Evolutionary conservation across 1,284 basidiomycete genomes (phyloP), one percentile per base, ranked within the genome.

Genomic region (Tilletia indica): DNA sequence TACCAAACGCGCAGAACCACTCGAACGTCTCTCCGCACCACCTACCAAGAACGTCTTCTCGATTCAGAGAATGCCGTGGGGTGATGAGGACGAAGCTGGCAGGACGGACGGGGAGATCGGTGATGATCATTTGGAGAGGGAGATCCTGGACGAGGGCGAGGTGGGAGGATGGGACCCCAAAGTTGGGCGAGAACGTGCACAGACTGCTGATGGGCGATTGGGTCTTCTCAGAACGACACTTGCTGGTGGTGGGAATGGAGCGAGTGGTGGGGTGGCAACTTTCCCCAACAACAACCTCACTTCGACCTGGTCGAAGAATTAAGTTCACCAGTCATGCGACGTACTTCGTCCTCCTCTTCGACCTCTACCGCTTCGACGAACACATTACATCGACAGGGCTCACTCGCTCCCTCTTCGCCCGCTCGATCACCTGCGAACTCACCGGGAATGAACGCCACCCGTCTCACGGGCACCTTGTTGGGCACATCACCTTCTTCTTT

Each of bases 21-120:
- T 64, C 61, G 34, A 39, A 16, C 61, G 34, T 2, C 36, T 64
- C 34, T 64, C 61, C 3, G 34, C 61, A 4, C 61, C 61, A 3
- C 61, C 34, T 16, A 64, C 61, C 36, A 64, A 64, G 61, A 64
- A 64, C 36, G 61, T 64, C 36, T 64, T 64, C n/a, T 38, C 61
- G 4, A 64, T 64, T 19, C 34, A 64, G 61, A 38, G 36, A 36
- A 64, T 42, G 16, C 36, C 61, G 14, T 64, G 61, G 61, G 61
- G 14, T 39, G n/a, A 39, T 9, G 61, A 64, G 36, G 61, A 64
- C 38, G 19, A 54, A 8, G 61, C 9, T 4, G 36, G 36, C 34
- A 4, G 36, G 8, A 36, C 19, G 5, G 61, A 11, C 12, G 16
- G 16, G 4, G 25, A 8, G 31, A 36, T 16, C 61, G 61, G 19